A percentile compares a stretch with the other conserved stretches of the same genome.
Evolutionary conservation across 306 rosid species (phyloP).

Genomic region (Cucurbita pepo): DNA sequence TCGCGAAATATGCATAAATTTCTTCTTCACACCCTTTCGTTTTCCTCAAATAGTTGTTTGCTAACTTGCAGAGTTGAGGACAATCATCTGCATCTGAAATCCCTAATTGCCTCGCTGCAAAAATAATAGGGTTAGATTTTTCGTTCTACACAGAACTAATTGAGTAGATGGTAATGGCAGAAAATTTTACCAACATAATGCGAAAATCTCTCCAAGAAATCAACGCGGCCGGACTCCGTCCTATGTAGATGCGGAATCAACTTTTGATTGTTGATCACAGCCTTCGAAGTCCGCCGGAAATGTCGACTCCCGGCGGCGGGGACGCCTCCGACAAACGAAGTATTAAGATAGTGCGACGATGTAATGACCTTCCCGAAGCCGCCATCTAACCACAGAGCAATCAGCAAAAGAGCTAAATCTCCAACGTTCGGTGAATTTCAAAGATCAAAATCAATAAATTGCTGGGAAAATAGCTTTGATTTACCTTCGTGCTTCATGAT

Average conservation of each 20-base stretch:
- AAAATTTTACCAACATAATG: constrained; percentile 45
- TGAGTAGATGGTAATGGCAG: not conserved
- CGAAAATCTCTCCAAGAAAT: constrained; percentile 49
- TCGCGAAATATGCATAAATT: constrained; percentile 31
- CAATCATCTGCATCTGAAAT: constrained; percentile 38
- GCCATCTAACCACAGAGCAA: constrained; percentile 18
- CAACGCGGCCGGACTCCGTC: constrained; percentile 47
- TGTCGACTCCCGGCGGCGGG: constrained; percentile 11
- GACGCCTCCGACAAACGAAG: constrained; percentile 27
- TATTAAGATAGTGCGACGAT: constrained; percentile 20
- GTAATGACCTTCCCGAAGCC: constrained; percentile 13
- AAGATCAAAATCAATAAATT: not conserved
- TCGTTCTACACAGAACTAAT: not conserved
- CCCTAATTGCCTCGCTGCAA: constrained; percentile 66
- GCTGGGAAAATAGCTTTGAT: not conserved
- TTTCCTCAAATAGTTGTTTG: constrained; percentile 38
- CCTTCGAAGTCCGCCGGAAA: constrained; percentile 5
- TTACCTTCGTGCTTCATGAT: constrained; percentile 18
- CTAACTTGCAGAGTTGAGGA: constrained; percentile 40
- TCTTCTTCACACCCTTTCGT: constrained; percentile 35
- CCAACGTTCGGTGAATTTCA: not conserved
- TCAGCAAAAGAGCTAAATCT: not conserved
- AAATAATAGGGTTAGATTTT: not conserved
- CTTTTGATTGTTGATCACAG: constrained; percentile 1
- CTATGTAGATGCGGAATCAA: constrained; percentile 20